Evolutionary conservation across 2,329 filamentous ascomycete species (phyloP).

Genomic region (Endocalyx cinctus): DNA sequence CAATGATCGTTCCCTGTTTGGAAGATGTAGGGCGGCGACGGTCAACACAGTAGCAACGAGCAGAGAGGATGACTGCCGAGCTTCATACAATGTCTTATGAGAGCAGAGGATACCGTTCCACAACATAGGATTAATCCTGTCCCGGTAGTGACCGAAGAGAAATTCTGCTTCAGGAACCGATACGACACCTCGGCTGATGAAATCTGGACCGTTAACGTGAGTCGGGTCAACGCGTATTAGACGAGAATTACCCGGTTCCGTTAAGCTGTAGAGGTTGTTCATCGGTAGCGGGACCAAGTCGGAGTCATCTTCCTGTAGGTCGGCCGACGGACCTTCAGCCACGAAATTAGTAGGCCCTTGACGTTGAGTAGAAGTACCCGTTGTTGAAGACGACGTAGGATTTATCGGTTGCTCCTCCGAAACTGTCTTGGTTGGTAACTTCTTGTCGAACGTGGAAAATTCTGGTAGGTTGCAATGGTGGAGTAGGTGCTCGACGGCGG

Average conservation of each 20-base stretch:
- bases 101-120: conserved; percentile 15
- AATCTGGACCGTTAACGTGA: conserved; percentile 11
- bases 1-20: conserved; percentile 9
- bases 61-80: conserved; percentile 16
- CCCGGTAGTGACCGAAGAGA: conserved; percentile 16
- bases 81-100: conserved; percentile 11
- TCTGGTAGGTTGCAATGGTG: conserved; percentile 8
- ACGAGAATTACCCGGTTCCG: conserved; percentile 10
- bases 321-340: conserved; percentile 12
- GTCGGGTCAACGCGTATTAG: conserved; percentile 15
- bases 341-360: conserved; percentile 6
- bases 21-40: conserved; percentile 16
- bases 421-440: background rate
- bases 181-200: conserved; percentile 15
- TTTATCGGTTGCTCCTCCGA: background rate
- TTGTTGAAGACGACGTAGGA: no score
- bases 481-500: conserved; percentile 11
- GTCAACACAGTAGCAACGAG: conserved; percentile 15
- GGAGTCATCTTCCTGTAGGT: conserved; percentile 10
- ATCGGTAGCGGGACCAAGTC: conserved; percentile 15
- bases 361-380: conserved; percentile 4
- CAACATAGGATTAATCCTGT: conserved; percentile 14
- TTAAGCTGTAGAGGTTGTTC: conserved; percentile 15
- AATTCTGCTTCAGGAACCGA: conserved; percentile 14
- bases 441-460: conserved; percentile 1